A percentile compares a stretch with the other conserved stretches of the same genome.
Conservation (phyloP, 352 stramenopile species). For the Phytopythium oedochilum region DNA sequence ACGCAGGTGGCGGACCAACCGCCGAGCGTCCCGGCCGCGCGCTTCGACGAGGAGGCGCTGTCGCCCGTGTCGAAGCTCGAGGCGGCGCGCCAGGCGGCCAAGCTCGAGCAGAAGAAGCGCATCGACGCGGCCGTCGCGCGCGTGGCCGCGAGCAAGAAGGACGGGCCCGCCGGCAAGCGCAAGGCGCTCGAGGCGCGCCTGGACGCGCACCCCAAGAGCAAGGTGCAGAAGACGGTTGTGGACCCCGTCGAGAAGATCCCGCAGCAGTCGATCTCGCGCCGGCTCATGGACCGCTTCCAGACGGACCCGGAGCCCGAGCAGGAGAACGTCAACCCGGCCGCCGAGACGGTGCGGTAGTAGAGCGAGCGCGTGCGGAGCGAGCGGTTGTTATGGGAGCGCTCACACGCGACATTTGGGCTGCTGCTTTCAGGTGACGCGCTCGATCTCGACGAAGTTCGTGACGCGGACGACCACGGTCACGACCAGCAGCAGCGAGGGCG, state of each 20-base stretch:
- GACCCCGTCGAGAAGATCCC: constrained; percentile 19
- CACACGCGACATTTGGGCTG: no score
- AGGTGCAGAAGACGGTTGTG: constrained; percentile 44
- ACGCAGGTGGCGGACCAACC: constrained; percentile 47
- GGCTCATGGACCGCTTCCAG: constrained; percentile 34
- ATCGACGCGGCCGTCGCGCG: constrained; percentile 56
- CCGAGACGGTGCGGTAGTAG: constrained; percentile 5
- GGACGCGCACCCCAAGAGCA: constrained; percentile 35
- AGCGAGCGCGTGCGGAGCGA: no score
- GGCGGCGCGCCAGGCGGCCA: constrained; percentile 46
- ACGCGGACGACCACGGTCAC: constrained; percentile 18
- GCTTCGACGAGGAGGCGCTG: constrained; percentile 42
- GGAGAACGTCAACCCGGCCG: constrained; percentile 12
- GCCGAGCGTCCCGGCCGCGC: constrained; percentile 16
- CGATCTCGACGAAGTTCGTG: constrained; percentile 23
- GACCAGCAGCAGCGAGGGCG: constrained; percentile 8
- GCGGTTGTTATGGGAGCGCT: no score
- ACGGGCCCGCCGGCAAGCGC: constrained; percentile 52
- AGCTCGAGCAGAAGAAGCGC: constrained; percentile 65
- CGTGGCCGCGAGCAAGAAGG: constrained; percentile 44
- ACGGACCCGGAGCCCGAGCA: constrained; percentile 30
- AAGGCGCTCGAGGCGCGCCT: constrained; percentile 40
- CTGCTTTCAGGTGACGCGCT: constrained; percentile 12
- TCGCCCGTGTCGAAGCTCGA: constrained; percentile 78
- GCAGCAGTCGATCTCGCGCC: constrained; percentile 36